Base-by-base conservation (phyloP, 2,329 filamentous ascomycete genomes). In the Paracoccidioides lutzii region DNA sequence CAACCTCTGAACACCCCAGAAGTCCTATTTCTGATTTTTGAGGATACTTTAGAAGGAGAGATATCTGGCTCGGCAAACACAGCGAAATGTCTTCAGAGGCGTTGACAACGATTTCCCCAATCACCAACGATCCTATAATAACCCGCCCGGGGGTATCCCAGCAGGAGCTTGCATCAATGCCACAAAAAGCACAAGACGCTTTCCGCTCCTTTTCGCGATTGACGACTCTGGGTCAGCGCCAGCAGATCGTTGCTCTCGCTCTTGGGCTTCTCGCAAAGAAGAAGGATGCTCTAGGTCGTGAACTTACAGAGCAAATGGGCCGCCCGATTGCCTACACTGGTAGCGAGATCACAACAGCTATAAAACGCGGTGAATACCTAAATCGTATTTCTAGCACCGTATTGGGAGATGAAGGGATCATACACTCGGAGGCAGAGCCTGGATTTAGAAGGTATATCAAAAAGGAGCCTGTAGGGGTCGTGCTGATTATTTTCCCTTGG, bases 241-340 rank as follows among this genome's bases (percentile, higher is more conserved):
- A 95, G 71, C 78, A 80, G 49, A 90, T 95, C 61, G 83, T 96
- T 64, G 83, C 81, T 64, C 88, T 86, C 65, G 90, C 90, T 0
- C 74, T 97, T 46, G 79, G 84, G 59, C 72, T 88, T 4, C 76
- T 97, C 33, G 72, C 75, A 14, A 79, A 82, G 52, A 84, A 82
- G 68, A 81, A 90, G 70, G 85, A 93, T 82, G 86, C 83, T 59
- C 77, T 97, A 38, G 90, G 86, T 5, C 79, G 82, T 62, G 90
- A 96, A 69, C 75, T 97, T 58, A 96, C 90, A 0, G 84, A 88
- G 68, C 90, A 97, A 75, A 97, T 97, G 90, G 91, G 91, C 44
- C 81, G 91, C 22, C 91, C 91, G 38, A 95, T 96, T 65, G 81
- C 86, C 41, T 96, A 91, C 70, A 87, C 88, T 0, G 83, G 80